phyloP scores from a whole-genome alignment of 192 early-diverging fungal genomes.

The Gonapodya prolifera region DNA sequence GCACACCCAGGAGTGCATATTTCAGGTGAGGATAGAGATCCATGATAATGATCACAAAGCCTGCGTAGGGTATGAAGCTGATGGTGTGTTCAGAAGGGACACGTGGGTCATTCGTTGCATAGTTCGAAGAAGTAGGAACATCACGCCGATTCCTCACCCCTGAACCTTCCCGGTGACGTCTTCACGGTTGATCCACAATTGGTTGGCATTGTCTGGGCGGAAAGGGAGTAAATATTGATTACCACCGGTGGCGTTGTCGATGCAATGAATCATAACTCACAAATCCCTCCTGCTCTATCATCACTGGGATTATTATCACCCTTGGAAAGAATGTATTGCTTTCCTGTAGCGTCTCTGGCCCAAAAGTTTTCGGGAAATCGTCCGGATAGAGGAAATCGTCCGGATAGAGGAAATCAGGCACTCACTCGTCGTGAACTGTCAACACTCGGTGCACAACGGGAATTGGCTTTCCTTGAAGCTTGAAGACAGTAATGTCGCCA shows the following conservation, averaged over 20 bases:
- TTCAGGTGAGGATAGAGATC: slow-evolving; percentile 94
- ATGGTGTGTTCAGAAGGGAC: slow-evolving; percentile 7
- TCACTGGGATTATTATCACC: slow-evolving; percentile 88
- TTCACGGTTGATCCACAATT: slow-evolving; percentile 29
- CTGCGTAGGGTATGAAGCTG: slow-evolving; percentile 77
- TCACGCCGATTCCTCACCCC: slow-evolving; percentile 25
- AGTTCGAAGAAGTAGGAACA: too few species aligned
- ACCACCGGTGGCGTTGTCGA: too few species aligned
- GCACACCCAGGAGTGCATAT: slow-evolving; percentile 54
- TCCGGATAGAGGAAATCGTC: background rate
- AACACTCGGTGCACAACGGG: slow-evolving; percentile 96
- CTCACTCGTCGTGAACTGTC: slow-evolving; percentile 76
- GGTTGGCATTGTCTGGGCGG: slow-evolving; percentile 50
- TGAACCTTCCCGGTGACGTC: slow-evolving; percentile 82
- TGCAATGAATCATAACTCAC: too few species aligned
- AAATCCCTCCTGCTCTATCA: slow-evolving; percentile 51
- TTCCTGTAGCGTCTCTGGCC: slow-evolving; percentile 34
- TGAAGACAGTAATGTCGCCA: slow-evolving; percentile 93
- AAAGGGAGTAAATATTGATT: too few species aligned
- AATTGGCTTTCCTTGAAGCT: slow-evolving; percentile 70
- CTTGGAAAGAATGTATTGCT: slow-evolving; percentile 85
- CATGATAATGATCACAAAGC: slow-evolving; percentile 91
- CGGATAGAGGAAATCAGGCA: too few species aligned
- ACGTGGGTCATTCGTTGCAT: too few species aligned
- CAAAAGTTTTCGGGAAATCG: background rate